These are phyloP conservation scores for Leccinum barrowsii DNA, from an alignment of 768 basidiomycete genomes.

Conservation along the genomic window DNA sequence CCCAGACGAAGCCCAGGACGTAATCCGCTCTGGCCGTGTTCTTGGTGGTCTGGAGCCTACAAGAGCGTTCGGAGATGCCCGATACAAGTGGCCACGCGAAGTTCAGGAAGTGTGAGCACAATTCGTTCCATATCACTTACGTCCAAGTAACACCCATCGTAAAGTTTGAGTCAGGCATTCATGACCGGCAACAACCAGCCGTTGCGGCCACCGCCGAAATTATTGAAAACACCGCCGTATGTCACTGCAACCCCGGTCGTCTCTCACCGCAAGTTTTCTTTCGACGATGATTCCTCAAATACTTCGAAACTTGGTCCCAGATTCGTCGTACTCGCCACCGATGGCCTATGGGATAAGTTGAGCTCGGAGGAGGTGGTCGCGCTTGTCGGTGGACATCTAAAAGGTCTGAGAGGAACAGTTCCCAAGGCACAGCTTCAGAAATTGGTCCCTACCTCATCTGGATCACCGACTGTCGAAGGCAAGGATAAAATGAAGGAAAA, in stretches of 20 bases:
- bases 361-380: slow-evolving; percentile 84
- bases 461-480: slow-evolving; percentile 57
- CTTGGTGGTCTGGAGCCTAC: slow-evolving; percentile 86
- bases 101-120: slow-evolving; percentile 64
- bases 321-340: slow-evolving; percentile 89
- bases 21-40: slow-evolving; percentile 77
- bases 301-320: slow-evolving; percentile 36
- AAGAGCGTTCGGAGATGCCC: slow-evolving; percentile 84
- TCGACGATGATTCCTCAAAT: slow-evolving; percentile 33
- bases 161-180: slow-evolving; percentile 62
- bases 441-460: slow-evolving; percentile 53
- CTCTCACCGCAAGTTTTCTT: slow-evolving; percentile 66
- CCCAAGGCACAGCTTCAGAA: slow-evolving; percentile 53
- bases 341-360: slow-evolving; percentile 74
- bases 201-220: slow-evolving; percentile 55
- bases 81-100: slow-evolving; percentile 82
- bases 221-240: slow-evolving; percentile 88
- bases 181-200: slow-evolving; percentile 57
- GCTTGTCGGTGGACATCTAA: slow-evolving; percentile 79
- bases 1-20: slow-evolving; percentile 61
- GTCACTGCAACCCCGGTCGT: slow-evolving; percentile 83
- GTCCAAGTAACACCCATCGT: background rate
- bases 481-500: slow-evolving; percentile 44
- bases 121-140: background rate
- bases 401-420: slow-evolving; percentile 63